Percentiles rank a stretch among this genome's conserved stretches.
Conservation (phyloP, 2,329 filamentous ascomycete species). For the Scytalidium sp. region DNA sequence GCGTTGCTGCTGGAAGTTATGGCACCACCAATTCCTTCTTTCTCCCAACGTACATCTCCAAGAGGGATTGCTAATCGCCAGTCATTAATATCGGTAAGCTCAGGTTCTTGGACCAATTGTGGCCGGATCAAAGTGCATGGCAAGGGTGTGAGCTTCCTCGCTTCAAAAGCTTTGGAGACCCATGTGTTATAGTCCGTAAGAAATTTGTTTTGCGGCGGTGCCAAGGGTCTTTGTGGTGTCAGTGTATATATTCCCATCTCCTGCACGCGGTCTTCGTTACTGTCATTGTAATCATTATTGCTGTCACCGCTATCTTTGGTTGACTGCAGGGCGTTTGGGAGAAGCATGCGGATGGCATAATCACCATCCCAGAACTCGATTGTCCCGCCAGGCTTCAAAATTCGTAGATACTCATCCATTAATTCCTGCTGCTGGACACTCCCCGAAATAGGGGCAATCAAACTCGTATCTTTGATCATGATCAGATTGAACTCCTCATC, state of each 20-base stretch:
- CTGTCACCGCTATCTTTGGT: conserved; percentile 21
- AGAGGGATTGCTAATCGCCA: conserved; percentile 84
- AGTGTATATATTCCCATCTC: conserved; percentile 79
- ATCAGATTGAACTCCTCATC: conserved; percentile 83
- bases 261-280: conserved; percentile 62
- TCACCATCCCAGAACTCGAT: conserved; percentile 91
- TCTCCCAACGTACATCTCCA: conserved; percentile 83
- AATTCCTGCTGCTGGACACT: conserved; percentile 45
- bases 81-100: conserved; percentile 64
- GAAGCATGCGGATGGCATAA: conserved; percentile 76
- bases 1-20: conserved; percentile 57
- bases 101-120: conserved; percentile 78
- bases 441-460: conserved; percentile 57
- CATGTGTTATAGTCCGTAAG: conserved; percentile 81
- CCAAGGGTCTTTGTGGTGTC: conserved; percentile 78
- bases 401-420: conserved; percentile 71
- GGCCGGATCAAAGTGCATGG: conserved; percentile 77
- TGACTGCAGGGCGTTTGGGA: conserved; percentile 64
- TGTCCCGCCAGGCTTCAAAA: conserved; percentile 74
- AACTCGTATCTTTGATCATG: conserved; percentile 79
- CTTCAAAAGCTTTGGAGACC: conserved; percentile 73
- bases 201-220: conserved; percentile 76
- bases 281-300: conserved; percentile 44
- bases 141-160: conserved; percentile 65
- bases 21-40: conserved; percentile 64